A percentile compares a stretch with the other conserved stretches of the same genome.
These are phyloP conservation scores for Boletus rufocinnamomeus DNA, from an alignment of 768 basidiomycete species.

Conservation along the genomic window DNA sequence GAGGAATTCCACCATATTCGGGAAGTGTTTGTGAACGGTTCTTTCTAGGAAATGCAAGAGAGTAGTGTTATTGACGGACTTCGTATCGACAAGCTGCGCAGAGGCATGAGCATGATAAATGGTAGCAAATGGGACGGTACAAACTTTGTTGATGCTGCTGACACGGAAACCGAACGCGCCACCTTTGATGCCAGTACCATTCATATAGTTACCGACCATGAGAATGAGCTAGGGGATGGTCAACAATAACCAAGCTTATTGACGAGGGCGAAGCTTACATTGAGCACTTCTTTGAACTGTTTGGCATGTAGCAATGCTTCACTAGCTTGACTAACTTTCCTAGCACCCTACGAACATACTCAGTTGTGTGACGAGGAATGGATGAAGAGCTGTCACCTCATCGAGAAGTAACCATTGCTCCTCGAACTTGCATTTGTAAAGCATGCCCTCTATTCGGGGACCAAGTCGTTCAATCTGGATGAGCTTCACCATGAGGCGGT, in stretches of 20 bases:
- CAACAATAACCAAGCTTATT: constrained; percentile 1
- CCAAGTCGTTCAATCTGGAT: constrained; percentile 91
- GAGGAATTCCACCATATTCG: constrained; percentile 82
- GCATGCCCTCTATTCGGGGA: constrained; percentile 93
- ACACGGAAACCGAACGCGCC: constrained; percentile 97
- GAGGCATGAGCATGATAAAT: constrained; percentile 3
- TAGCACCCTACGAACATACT: constrained; percentile 58
- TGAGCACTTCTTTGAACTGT: constrained; percentile 87
- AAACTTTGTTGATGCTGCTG: constrained; percentile 95
- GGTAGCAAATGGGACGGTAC: constrained; percentile 8
- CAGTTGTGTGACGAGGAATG: constrained; percentile 2
- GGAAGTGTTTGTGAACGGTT: constrained; percentile 85
- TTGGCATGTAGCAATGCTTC: constrained; percentile 77
- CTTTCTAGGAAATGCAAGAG: constrained; percentile 92
- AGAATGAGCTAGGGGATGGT: constrained; percentile 69
- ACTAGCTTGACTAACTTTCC: constrained; percentile 80
- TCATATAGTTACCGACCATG: constrained; percentile 97
- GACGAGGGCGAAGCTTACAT: constrained; percentile 47
- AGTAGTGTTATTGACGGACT: constrained; percentile 92
- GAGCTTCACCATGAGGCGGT: constrained; percentile 94
- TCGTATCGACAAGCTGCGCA: constrained; percentile 89
- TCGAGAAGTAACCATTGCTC: constrained; percentile 83
- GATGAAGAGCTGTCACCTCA: constrained; percentile 51
- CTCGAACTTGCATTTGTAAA: constrained; percentile 86
- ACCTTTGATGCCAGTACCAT: constrained; percentile 93